Percentiles rank a stretch among this genome's conserved stretches.
Conservation (phyloP, 768 basidiomycete species). For the Amyloporia xantha region DNA sequence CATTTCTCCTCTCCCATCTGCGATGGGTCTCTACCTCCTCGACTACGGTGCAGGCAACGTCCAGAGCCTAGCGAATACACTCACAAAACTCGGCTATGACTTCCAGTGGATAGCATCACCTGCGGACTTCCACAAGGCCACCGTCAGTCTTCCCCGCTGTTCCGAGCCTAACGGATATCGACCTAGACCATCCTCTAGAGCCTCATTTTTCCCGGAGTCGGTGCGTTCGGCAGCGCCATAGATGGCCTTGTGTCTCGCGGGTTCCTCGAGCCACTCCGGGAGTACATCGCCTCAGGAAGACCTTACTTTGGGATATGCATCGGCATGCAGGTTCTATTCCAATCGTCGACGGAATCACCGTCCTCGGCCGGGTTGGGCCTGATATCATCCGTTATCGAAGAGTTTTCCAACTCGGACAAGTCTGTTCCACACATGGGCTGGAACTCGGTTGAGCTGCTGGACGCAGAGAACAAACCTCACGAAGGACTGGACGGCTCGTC, state of each 20-base stretch:
- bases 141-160: constrained; percentile 41
- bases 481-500: constrained; percentile 46
- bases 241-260: constrained; percentile 65
- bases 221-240: constrained; percentile 86
- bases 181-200: constrained; percentile 42
- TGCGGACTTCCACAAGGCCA: constrained; percentile 79
- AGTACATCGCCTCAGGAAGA: constrained; percentile 79
- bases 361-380: constrained; percentile 66
- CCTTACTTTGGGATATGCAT: constrained; percentile 99
- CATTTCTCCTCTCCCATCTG: constrained; percentile 1
- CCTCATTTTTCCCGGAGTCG: constrained; percentile 96
- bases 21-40: constrained; percentile 74
- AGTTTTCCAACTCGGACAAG: constrained; percentile 68
- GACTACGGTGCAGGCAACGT: constrained; percentile 98
- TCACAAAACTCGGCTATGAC: constrained; percentile 73
- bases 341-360: constrained; percentile 75
- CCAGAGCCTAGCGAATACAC: constrained; percentile 87
- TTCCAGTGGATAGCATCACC: constrained; percentile 85
- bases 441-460: constrained; percentile 69
- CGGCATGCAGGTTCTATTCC: constrained; percentile 95
- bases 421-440: constrained; percentile 98
- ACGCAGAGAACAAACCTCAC: constrained; percentile 33
- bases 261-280: constrained; percentile 70
- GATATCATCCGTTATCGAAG: constrained; percentile 74
- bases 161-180: constrained; percentile 11